A percentile compares a stretch with the other conserved stretches of the same genome.
These are phyloP conservation scores for Tetracentron sinense DNA, from an alignment of 164 flowering plant genomes.

Conservation along the genomic window DNA sequence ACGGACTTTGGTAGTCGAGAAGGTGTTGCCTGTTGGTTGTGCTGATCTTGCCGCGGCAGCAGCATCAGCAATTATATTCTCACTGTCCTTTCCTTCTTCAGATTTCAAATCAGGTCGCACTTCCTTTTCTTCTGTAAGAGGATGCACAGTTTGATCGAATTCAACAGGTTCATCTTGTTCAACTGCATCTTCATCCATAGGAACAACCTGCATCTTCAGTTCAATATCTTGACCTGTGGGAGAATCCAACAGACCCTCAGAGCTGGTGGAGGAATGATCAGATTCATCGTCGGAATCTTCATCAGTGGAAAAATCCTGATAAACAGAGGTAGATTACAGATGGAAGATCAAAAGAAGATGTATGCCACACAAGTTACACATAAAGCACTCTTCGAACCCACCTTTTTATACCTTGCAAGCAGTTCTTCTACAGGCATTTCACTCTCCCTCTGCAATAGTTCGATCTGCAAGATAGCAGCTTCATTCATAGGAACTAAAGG, in stretches of 20 bases:
- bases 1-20: conserved; percentile 90
- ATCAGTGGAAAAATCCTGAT: conserved; percentile 32
- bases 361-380: neutral
- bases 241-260: conserved; percentile 44
- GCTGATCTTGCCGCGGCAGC: conserved; percentile 99
- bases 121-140: conserved; percentile 26
- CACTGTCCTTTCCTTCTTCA: conserved; percentile 59
- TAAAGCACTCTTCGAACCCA: conserved; percentile 23
- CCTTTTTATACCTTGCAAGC: conserved; percentile 83
- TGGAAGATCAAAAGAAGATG: conserved; percentile 4
- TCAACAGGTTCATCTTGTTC: conserved; percentile 26
- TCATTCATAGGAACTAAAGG: conserved; percentile 13
- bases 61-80: conserved; percentile 86
- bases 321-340: conserved; percentile 12
- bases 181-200: conserved; percentile 26
- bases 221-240: conserved; percentile 25
- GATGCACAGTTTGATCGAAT: conserved; percentile 10
- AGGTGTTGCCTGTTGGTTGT: conserved; percentile 97
- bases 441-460: conserved; percentile 82
- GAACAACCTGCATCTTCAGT: conserved; percentile 13
- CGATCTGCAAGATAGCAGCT: conserved; percentile 56
- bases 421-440: conserved; percentile 83
- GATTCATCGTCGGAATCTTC: conserved; percentile 43
- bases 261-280: conserved; percentile 46
- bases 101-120: conserved; percentile 20